Percentiles rank a stretch among this genome's conserved stretches.
phyloP scores from a whole-genome alignment of 2,329 filamentous ascomycete genomes.

The Cercospora citrullina region DNA sequence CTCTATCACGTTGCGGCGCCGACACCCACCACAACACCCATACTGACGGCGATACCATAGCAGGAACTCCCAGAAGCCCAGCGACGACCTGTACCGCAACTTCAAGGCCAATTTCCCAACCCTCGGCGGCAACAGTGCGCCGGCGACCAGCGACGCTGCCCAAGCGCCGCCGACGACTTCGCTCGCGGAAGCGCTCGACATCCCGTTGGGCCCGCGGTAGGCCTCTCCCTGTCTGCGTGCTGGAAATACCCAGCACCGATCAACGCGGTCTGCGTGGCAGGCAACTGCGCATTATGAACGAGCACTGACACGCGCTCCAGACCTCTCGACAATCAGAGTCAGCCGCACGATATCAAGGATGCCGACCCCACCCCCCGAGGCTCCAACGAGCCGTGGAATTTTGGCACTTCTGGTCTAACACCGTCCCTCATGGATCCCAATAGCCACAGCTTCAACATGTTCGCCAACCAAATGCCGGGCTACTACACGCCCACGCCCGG shows the following conservation, averaged over 20 bases:
- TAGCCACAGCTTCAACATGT: constrained; percentile 75
- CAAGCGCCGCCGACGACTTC: constrained; percentile 43
- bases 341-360: constrained; percentile 59
- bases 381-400: constrained; percentile 75
- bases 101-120: constrained; percentile 84
- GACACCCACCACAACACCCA: background rate
- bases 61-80: constrained; percentile 75
- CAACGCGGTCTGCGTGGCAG: constrained; percentile 26
- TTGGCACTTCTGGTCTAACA: constrained; percentile 60
- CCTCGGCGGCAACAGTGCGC: constrained; percentile 49
- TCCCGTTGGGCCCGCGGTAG: constrained; percentile 48
- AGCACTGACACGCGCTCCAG: constrained; percentile 29
- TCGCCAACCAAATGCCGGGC: constrained; percentile 75
- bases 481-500: constrained; percentile 85
- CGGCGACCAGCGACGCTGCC: constrained; percentile 43
- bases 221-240: constrained; percentile 32
- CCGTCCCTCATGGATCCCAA: constrained; percentile 85
- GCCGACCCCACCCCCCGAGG: constrained; percentile 80
- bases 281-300: constrained; percentile 20
- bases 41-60: constrained; percentile 24
- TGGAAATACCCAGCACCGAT: constrained; percentile 19
- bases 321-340: constrained; percentile 25
- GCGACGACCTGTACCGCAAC: constrained; percentile 77
- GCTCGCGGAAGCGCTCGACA: constrained; percentile 49
- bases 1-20: constrained; percentile 20